Evolutionary conservation across 2,329 filamentous ascomycete species (phyloP).

Genomic region (Ascomycota sp.): DNA sequence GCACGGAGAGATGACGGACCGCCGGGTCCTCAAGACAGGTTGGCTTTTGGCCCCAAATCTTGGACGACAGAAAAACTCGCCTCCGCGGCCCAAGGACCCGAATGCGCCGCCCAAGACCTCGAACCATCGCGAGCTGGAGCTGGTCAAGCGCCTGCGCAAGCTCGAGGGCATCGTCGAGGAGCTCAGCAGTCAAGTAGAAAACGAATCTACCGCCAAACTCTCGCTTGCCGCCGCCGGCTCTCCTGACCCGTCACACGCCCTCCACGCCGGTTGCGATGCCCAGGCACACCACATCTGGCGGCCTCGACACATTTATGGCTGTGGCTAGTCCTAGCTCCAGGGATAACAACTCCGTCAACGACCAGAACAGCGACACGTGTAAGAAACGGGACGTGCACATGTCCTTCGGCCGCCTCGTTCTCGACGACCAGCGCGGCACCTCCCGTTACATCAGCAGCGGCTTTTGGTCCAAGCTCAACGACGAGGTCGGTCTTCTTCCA

Average conservation of each 20-base stretch:
- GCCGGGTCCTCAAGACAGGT: too few species aligned
- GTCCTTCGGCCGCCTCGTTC: conserved; percentile 46
- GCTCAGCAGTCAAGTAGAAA: conserved; percentile 41
- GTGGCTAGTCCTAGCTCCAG: conserved; percentile 5
- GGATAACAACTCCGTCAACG: conserved; percentile 8
- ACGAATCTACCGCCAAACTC: conserved; percentile 20
- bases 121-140: conserved; percentile 43
- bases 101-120: conserved; percentile 39
- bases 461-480: conserved; percentile 58
- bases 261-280: conserved; percentile 1
- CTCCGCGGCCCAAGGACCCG: conserved; percentile 41
- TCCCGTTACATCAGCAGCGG: conserved; percentile 57
- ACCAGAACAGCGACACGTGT: conserved; percentile 13
- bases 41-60: too few species aligned
- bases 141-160: conserved; percentile 51
- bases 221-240: conserved; percentile 11
- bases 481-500: conserved; percentile 31
- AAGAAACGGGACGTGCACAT: conserved; percentile 13
- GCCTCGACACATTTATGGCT: conserved; percentile 2
- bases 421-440: conserved; percentile 47
- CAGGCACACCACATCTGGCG: conserved; percentile 1
- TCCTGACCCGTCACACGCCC: conserved; percentile 6
- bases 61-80: too few species aligned
- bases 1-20: too few species aligned
- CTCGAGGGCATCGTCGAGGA: conserved; percentile 59